Evolutionary conservation across 352 stramenopile genomes (phyloP), one percentile per base, ranked within the genome.

Genomic region (Globisporangium apiculatum): DNA sequence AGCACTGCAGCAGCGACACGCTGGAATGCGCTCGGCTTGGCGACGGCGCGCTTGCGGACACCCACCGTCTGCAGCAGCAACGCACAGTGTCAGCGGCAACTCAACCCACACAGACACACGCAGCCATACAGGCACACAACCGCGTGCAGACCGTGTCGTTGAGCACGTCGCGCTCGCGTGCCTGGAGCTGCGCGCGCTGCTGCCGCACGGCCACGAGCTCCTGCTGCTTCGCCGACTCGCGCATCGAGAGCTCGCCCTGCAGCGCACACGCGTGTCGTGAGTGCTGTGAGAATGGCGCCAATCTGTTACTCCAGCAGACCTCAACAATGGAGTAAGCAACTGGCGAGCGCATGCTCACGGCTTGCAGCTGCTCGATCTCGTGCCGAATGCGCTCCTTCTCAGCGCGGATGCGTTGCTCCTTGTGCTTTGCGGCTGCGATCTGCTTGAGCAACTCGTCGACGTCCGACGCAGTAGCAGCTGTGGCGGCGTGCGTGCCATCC

Each of bases 301-400:
- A 31, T 3, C 2, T 31, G 24, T 31, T 31, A 31, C 24, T 31
- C 24, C 24, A 31, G 24, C 24, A 31, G 24, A 31, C 24, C 24
- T 31, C 24, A 31, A 31, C 24, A 31, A 31, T 31, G 24, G 24
- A 31, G 24, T 3, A 31, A 31, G 24, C 24, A 31, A 31, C 24
- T 31, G 24, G 24, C 24, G 24, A 31, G 40, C 40, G 11, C 11
- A 12, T 12, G 40, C 40, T 43, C 48, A 87, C 79, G 37, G 63
- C 71, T 8, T 74, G 68, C 18, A 86, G 52, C 40, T 77, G 59
- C 49, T 70, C 66, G 7, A 88, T 67, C 43, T 86, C 77, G 51
- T 64, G 62, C 18, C 77, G 77, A 46, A 90, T 66, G 41, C 74
- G 77, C 66, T 84, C 78, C 57, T 87, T 88, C 71, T 90, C 79